Conservation (phyloP, 179 eudicot species). For the Sideroxylon spinosum region DNA sequence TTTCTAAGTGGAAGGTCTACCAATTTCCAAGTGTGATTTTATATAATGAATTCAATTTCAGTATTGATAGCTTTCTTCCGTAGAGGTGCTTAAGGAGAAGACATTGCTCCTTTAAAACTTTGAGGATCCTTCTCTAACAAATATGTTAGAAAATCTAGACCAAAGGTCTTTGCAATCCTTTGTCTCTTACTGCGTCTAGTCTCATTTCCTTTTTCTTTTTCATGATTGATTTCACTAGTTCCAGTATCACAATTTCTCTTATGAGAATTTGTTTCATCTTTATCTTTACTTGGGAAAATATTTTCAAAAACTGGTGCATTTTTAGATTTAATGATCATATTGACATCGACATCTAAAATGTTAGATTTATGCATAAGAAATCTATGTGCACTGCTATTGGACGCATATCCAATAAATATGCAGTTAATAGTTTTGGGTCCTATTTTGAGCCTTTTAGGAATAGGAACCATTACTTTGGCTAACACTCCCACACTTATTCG, state of each 20-base stretch:
- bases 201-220: neutral
- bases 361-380: neutral
- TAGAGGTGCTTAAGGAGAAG: neutral
- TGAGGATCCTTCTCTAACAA: neutral
- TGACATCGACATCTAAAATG: neutral
- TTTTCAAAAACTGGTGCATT: neutral
- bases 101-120: neutral
- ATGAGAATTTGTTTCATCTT: neutral
- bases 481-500: conserved; percentile 4
- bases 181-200: neutral
- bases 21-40: neutral
- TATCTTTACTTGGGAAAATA: neutral
- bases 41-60: neutral
- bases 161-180: neutral
- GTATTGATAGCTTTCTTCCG: neutral
- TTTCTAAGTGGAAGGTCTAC: neutral
- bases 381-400: neutral
- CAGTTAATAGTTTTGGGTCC: neutral
- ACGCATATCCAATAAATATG: conserved; percentile 8
- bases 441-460: neutral
- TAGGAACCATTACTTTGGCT: neutral
- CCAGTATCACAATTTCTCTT: neutral
- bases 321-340: neutral
- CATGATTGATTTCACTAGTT: neutral
- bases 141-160: neutral